Percentiles rank a stretch among this genome's conserved stretches.
phyloP scores from a whole-genome alignment of 2,329 filamentous ascomycete species.

The Conoideocrella luteorostrata region DNA sequence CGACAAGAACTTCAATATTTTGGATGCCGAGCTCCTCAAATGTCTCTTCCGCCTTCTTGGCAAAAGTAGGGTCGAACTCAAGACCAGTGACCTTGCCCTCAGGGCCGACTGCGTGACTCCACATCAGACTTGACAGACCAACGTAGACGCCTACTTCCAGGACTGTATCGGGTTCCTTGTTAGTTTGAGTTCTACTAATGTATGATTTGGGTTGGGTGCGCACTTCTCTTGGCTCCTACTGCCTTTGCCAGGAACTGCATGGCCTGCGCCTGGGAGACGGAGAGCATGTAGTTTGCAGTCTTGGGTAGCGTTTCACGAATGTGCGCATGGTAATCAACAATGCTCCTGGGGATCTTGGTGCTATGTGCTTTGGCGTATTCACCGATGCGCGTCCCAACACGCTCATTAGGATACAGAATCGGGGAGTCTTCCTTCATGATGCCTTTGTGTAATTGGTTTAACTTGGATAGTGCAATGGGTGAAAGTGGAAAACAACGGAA shows the following conservation, averaged over 20 bases:
- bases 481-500: too few relatives aligned
- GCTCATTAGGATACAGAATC: not conserved
- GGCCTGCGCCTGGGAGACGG: not conserved
- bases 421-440: not conserved
- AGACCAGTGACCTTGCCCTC: conserved; percentile 32
- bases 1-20: conserved; percentile 18
- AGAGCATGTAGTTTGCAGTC: too few relatives aligned
- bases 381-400: conserved; percentile 4
- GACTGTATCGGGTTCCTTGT: too few relatives aligned
- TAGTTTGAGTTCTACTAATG: too few relatives aligned
- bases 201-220: too few relatives aligned
- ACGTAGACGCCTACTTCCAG: conserved; percentile 34
- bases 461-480: too few relatives aligned
- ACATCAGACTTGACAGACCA: conserved; percentile 32
- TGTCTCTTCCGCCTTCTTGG: conserved; percentile 25
- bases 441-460: too few relatives aligned
- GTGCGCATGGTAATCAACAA: not conserved
- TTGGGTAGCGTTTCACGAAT: too few relatives aligned
- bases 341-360: not conserved
- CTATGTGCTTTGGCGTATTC: not conserved
- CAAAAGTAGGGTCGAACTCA: conserved; percentile 32
- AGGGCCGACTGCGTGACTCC: conserved; percentile 31
- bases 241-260: not conserved
- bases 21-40: conserved; percentile 7
- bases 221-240: not conserved